These are phyloP conservation scores for Parascedosporium putredinis DNA, from an alignment of 2,329 filamentous ascomycete genomes.

Conservation along the genomic window DNA sequence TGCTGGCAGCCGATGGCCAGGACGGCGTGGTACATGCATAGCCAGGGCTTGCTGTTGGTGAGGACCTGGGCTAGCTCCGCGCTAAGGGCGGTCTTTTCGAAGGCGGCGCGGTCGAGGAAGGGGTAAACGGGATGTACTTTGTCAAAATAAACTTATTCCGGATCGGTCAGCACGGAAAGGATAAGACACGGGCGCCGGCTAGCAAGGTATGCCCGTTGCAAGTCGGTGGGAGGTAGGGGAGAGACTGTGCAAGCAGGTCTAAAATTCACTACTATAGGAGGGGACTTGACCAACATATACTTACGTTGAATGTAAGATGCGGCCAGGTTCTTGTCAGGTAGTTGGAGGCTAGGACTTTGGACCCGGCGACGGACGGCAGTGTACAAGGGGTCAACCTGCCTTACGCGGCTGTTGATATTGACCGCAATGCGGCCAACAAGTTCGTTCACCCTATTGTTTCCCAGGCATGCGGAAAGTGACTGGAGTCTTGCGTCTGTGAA, in stretches of 20 bases:
- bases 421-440: constrained; percentile 18
- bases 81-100: constrained; percentile 21
- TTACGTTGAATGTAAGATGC: constrained; percentile 13
- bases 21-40: constrained; percentile 26
- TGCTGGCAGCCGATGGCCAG: constrained; percentile 28
- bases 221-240: too few relatives aligned
- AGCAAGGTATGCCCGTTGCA: too few relatives aligned
- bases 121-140: constrained; percentile 28
- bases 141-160: constrained; percentile 31
- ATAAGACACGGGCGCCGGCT: too few relatives aligned
- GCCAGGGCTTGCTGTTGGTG: constrained; percentile 20
- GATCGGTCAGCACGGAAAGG: too few relatives aligned
- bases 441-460: constrained; percentile 20
- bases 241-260: too few relatives aligned
- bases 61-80: constrained; percentile 17
- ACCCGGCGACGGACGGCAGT: not conserved
- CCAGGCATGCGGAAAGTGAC: constrained; percentile 18
- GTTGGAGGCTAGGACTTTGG: constrained; percentile 1
- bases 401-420: constrained; percentile 14
- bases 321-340: constrained; percentile 5
- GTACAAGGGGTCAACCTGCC: constrained; percentile 6
- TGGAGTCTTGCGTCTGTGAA: constrained; percentile 20
- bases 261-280: too few relatives aligned
- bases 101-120: constrained; percentile 25
- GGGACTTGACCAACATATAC: constrained; percentile 29